A percentile compares a stretch with the other conserved stretches of the same genome.
These are phyloP conservation scores for Papiliotrema flavescens DNA, from an alignment of 1,284 basidiomycete genomes.

Conservation along the genomic window DNA sequence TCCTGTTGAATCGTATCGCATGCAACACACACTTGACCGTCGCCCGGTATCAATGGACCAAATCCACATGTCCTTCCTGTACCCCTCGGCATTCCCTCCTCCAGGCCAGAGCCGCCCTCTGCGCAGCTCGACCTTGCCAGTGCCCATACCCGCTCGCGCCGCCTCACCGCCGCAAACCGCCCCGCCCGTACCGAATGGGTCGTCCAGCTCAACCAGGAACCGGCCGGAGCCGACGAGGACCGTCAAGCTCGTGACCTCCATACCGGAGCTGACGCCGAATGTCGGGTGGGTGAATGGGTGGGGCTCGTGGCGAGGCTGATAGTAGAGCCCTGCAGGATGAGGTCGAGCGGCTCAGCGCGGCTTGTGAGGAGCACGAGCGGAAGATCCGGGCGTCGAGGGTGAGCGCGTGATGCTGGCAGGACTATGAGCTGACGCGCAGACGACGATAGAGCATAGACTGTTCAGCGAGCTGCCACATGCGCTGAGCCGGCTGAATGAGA, in stretches of 20 bases:
- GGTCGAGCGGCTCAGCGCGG: conserved; percentile 30
- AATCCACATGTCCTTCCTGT: not conserved
- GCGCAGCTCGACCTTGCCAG: not conserved
- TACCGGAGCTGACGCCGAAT: not conserved
- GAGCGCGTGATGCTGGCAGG: not conserved
- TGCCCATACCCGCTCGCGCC: not conserved
- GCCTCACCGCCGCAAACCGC: conserved; percentile 7
- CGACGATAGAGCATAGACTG: conserved; percentile 40
- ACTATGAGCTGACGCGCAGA: conserved; percentile 12
- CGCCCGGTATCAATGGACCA: not conserved
- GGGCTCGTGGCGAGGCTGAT: not conserved
- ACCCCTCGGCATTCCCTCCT: not conserved
- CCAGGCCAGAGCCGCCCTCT: not conserved
- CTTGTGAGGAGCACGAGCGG: conserved; percentile 39
- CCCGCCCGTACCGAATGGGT: conserved; percentile 3
- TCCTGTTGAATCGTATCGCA: not conserved
- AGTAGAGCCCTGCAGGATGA: conserved; percentile 33
- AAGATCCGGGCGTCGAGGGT: conserved; percentile 37
- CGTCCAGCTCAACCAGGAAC: not conserved
- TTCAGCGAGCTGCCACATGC: conserved; percentile 31
- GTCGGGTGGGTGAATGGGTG: conserved; percentile 3
- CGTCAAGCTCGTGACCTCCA: not conserved
- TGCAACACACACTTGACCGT: not conserved
- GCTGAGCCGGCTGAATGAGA: conserved; percentile 21
- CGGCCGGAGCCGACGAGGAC: not conserved